These are phyloP conservation scores for Euphorbia celastroides DNA, from an alignment of 441 rosid species.

Conservation along the genomic window DNA sequence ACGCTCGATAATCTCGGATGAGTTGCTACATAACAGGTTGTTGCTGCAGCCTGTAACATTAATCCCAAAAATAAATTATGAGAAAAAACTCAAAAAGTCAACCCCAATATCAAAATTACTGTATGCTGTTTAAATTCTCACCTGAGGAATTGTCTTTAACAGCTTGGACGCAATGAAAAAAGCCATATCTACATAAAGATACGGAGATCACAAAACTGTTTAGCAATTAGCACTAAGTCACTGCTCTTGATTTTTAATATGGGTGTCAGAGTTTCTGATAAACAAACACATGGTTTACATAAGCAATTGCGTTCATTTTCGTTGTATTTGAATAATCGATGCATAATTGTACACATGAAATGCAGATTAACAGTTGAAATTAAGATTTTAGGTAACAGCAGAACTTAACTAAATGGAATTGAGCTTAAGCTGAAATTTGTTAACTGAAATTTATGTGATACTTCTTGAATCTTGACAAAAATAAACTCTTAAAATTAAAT, in stretches of 20 bases:
- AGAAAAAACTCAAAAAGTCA: not conserved
- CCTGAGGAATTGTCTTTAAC: conserved; percentile 87
- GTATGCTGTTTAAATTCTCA: conserved; percentile 14
- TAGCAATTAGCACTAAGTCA: not conserved
- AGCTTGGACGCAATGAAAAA: conserved; percentile 83
- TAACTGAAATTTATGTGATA: too few relatives aligned
- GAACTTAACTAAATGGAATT: too few relatives aligned
- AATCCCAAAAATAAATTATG: too few relatives aligned
- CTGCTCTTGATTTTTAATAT: not conserved
- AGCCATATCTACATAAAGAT: conserved; percentile 52
- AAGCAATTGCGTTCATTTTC: not conserved
- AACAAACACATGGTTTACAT: not conserved
- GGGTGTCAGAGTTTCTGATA: not conserved
- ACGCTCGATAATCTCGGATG: conserved; percentile 45
- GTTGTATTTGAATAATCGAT: not conserved
- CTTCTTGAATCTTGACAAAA: too few relatives aligned
- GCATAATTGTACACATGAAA: too few relatives aligned
- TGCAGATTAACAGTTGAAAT: too few relatives aligned
- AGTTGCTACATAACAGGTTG: conserved; percentile 74
- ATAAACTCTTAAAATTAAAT: too few relatives aligned
- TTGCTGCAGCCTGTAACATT: conserved; percentile 64
- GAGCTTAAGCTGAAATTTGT: too few relatives aligned
- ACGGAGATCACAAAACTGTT: not conserved
- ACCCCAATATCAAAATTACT: not conserved
- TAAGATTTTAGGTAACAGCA: too few relatives aligned